phyloP scores from a whole-genome alignment of 2,329 filamentous ascomycete genomes.

The Phialophora tarda region DNA sequence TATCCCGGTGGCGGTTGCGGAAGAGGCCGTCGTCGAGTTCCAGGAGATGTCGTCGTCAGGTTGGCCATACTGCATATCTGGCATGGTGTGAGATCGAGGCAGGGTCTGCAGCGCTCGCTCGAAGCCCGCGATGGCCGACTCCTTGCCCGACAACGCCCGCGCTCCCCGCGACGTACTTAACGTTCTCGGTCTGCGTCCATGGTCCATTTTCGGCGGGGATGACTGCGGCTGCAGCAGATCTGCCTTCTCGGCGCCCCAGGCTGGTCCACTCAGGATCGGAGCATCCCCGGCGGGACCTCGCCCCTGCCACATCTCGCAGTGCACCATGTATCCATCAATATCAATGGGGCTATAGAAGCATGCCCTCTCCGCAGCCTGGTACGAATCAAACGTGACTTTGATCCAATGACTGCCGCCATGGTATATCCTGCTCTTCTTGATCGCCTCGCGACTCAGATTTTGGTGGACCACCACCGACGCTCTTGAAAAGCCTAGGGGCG shows the following conservation, averaged over 20 bases:
- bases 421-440: constrained; percentile 78
- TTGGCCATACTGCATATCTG: constrained; percentile 44
- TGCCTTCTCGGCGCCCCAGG: constrained; percentile 11
- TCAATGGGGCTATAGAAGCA: constrained; percentile 72
- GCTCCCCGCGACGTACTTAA: constrained; percentile 44
- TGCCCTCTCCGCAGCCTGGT: constrained; percentile 72
- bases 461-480: constrained; percentile 62
- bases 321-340: constrained; percentile 72
- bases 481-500: constrained; percentile 33
- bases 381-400: constrained; percentile 79
- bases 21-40: constrained; percentile 50
- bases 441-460: constrained; percentile 72
- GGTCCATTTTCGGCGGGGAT: constrained; percentile 3
- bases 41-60: constrained; percentile 42
- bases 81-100: constrained; percentile 48
- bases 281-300: constrained; percentile 68
- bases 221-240: constrained; percentile 16
- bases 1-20: constrained; percentile 47
- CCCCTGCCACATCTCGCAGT: constrained; percentile 72
- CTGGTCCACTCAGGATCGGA: constrained; percentile 60
- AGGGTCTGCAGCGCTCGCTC: constrained; percentile 46
- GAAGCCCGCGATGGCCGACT: constrained; percentile 39
- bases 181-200: constrained; percentile 39
- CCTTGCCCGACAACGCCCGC: constrained; percentile 44
- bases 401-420: constrained; percentile 92